A percentile compares a stretch with the other conserved stretches of the same genome.
These are phyloP conservation scores for Pleoardoris graminearum DNA, from an alignment of 2,329 filamentous ascomycete species.

Conservation along the genomic window DNA sequence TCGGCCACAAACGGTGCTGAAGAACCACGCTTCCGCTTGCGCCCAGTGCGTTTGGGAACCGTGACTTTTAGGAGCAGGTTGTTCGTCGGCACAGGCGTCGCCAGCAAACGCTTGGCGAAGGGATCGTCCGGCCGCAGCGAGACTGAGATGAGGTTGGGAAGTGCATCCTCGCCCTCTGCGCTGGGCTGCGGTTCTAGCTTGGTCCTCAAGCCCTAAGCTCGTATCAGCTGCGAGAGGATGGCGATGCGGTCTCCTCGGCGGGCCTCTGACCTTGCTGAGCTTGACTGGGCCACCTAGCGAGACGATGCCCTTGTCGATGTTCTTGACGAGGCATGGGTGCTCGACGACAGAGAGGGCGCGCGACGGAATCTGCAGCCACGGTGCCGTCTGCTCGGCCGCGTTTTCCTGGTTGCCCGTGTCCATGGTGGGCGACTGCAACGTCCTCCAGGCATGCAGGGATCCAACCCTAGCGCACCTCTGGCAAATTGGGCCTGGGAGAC, in stretches of 20 bases:
- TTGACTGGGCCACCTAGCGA: conserved; percentile 63
- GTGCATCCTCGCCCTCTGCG: conserved; percentile 36
- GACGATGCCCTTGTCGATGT: conserved; percentile 65
- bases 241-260: conserved; percentile 1
- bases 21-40: conserved; percentile 81
- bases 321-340: conserved; percentile 67
- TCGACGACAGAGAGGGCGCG: conserved; percentile 64
- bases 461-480: background rate
- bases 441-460: background rate
- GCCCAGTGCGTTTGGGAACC: conserved; percentile 82
- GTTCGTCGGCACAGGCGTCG: conserved; percentile 73
- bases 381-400: conserved; percentile 24
- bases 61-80: conserved; percentile 86
- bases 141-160: conserved; percentile 63
- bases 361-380: conserved; percentile 56
- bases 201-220: conserved; percentile 31
- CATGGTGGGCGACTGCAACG: conserved; percentile 4
- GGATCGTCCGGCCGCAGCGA: conserved; percentile 80
- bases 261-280: conserved; percentile 55
- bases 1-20: conserved; percentile 60
- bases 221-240: conserved; percentile 7
- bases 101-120: conserved; percentile 75
- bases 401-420: conserved; percentile 13
- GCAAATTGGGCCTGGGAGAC: background rate
- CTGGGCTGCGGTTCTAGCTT: conserved; percentile 28